Conservation (phyloP, 1,284 basidiomycete species). For the Boletus albobrunnescens region DNA sequence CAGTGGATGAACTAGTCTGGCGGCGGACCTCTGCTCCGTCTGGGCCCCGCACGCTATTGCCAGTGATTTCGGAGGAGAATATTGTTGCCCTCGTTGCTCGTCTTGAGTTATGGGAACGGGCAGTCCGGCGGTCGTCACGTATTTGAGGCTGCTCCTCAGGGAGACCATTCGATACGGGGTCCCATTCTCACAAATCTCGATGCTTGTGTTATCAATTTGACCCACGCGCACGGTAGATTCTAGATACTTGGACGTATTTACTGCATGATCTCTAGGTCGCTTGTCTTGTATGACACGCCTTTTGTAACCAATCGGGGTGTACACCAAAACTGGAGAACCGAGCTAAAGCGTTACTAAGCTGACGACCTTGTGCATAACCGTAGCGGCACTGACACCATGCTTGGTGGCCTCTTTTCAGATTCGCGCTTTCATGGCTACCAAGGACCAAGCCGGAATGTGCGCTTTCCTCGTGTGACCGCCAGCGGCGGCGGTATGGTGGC, state of each 20-base stretch:
- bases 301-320: too few relatives aligned
- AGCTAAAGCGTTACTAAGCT: too few relatives aligned
- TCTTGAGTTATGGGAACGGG: constrained; percentile 30
- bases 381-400: not conserved
- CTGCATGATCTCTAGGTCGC: not conserved
- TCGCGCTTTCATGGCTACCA: constrained; percentile 43
- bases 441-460: constrained; percentile 49
- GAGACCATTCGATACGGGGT: too few relatives aligned
- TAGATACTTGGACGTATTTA: not conserved
- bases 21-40: constrained; percentile 15
- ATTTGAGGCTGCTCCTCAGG: constrained; percentile 6
- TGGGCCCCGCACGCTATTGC: constrained; percentile 13
- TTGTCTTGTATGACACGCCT: not conserved
- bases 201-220: too few relatives aligned
- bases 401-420: constrained; percentile 39
- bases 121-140: constrained; percentile 21
- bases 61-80: constrained; percentile 29
- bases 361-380: too few relatives aligned
- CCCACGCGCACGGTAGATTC: too few relatives aligned
- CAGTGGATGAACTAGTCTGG: constrained; percentile 32
- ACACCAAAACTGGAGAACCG: constrained; percentile 17
- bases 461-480: constrained; percentile 51
- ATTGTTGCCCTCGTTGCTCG: constrained; percentile 20
- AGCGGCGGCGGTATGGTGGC: constrained; percentile 62
- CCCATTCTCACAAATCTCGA: too few relatives aligned